These are phyloP conservation scores for Penicillium herquei DNA, from an alignment of 495 filamentous ascomycete genomes.

Conservation along the genomic window DNA sequence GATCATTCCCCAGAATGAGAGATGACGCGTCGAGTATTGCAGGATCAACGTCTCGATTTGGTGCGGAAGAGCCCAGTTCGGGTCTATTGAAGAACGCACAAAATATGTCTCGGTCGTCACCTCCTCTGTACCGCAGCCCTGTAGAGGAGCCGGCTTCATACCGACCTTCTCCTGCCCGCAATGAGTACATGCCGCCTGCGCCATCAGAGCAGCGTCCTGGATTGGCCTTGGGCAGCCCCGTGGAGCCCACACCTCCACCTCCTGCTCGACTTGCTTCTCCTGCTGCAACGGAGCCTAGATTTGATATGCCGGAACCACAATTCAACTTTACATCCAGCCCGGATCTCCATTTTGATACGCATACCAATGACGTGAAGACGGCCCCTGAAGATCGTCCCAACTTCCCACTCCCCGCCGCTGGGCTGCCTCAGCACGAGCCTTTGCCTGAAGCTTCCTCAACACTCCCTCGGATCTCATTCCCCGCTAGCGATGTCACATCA, in stretches of 20 bases:
- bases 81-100: slow-evolving; percentile 62
- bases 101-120: slow-evolving; percentile 62
- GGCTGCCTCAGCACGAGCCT: slow-evolving; percentile 8
- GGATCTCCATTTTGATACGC: slow-evolving; percentile 20
- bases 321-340: slow-evolving; percentile 12
- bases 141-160: slow-evolving; percentile 17
- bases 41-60: slow-evolving; percentile 44
- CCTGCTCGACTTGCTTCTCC: slow-evolving; percentile 16
- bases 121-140: slow-evolving; percentile 41
- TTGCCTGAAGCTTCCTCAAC: slow-evolving; percentile 19
- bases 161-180: background rate
- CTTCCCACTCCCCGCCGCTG: slow-evolving; percentile 27
- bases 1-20: slow-evolving; percentile 45
- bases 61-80: slow-evolving; percentile 56
- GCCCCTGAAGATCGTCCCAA: slow-evolving; percentile 25
- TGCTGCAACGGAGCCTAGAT: slow-evolving; percentile 16
- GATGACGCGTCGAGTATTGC: slow-evolving; percentile 67
- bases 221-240: background rate
- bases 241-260: no score
- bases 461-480: slow-evolving; percentile 43
- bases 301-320: slow-evolving; percentile 17
- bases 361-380: slow-evolving; percentile 2
- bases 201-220: slow-evolving; percentile 8
- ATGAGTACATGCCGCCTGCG: slow-evolving; percentile 16
- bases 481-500: slow-evolving; percentile 48